Conservation (phyloP, 2,329 filamentous ascomycete species). For the Pseudopithomyces maydicus region DNA sequence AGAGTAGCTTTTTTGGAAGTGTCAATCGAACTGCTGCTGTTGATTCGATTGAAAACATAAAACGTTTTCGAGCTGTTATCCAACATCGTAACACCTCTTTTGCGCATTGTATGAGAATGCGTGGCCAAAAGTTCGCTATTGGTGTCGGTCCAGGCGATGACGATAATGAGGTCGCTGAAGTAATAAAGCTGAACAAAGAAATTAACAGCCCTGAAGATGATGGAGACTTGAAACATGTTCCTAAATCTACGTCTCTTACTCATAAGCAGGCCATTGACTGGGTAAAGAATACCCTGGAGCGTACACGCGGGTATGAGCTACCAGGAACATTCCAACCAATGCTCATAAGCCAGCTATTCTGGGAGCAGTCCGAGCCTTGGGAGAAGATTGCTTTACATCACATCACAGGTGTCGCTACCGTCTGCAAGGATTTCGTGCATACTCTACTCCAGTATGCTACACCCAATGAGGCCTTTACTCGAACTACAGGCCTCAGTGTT, state of each 20-base stretch:
- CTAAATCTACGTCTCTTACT: constrained; percentile 25
- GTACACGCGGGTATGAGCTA: constrained; percentile 60
- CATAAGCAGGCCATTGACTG: constrained; percentile 49
- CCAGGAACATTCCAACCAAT: constrained; percentile 66
- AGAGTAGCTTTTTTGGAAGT: constrained; percentile 55
- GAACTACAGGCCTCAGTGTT: constrained; percentile 46
- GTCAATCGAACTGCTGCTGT: constrained; percentile 22
- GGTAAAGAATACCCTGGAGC: constrained; percentile 47
- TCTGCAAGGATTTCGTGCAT: constrained; percentile 43
- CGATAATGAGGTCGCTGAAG: constrained; percentile 7
- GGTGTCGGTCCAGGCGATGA: constrained; percentile 19
- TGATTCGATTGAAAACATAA: constrained; percentile 35
- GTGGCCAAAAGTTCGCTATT: constrained; percentile 51
- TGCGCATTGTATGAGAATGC: constrained; percentile 46
- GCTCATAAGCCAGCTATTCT: constrained; percentile 64
- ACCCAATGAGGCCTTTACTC: constrained; percentile 46
- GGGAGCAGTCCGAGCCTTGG: constrained; percentile 64
- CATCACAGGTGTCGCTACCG: constrained; percentile 41
- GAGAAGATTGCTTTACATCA: constrained; percentile 44
- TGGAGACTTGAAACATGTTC: constrained; percentile 1
- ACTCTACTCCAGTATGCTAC: constrained; percentile 44
- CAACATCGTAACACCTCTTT: constrained; percentile 59
- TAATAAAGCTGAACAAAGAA: constrained; percentile 15
- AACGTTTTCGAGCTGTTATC: constrained; percentile 59
- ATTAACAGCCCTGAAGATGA: neutral